These are phyloP conservation scores for Paraleonurus japonicus DNA, from an alignment of 257 asterid species.

Conservation along the genomic window DNA sequence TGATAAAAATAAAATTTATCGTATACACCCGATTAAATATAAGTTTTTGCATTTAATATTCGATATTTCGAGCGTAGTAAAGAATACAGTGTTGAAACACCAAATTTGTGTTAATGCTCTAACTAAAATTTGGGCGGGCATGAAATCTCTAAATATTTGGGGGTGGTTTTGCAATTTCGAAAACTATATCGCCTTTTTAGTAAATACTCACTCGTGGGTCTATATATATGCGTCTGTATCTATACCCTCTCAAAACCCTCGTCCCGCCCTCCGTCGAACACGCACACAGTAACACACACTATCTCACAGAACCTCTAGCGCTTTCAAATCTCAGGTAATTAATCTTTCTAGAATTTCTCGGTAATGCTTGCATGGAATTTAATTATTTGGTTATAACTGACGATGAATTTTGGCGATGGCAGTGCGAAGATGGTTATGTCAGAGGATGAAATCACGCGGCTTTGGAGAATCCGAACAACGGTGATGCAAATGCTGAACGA, in stretches of 20 bases:
- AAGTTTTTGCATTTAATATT: too few species aligned
- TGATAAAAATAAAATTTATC: too few species aligned
- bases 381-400: not conserved
- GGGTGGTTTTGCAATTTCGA: not conserved
- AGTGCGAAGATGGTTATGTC: slow-evolving; percentile 42
- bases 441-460: slow-evolving; percentile 40
- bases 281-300: not conserved
- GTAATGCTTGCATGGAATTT: not conserved
- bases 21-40: too few species aligned
- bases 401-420: slow-evolving; percentile 1
- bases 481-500: slow-evolving; percentile 48
- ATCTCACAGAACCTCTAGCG: not conserved
- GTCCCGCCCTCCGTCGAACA: not conserved
- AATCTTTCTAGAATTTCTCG: not conserved
- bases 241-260: slow-evolving; percentile 17
- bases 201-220: not conserved
- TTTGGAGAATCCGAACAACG: slow-evolving; percentile 39
- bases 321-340: not conserved
- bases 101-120: too few species aligned
- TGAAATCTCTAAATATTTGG: not conserved
- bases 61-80: too few species aligned
- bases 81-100: too few species aligned
- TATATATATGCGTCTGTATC: not conserved
- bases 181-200: not conserved
- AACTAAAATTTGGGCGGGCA: not conserved